Percentiles rank a stretch among this genome's conserved stretches.
Conservation (phyloP, 192 early-diverging fungal genomes). For the Podila clonocystis region DNA sequence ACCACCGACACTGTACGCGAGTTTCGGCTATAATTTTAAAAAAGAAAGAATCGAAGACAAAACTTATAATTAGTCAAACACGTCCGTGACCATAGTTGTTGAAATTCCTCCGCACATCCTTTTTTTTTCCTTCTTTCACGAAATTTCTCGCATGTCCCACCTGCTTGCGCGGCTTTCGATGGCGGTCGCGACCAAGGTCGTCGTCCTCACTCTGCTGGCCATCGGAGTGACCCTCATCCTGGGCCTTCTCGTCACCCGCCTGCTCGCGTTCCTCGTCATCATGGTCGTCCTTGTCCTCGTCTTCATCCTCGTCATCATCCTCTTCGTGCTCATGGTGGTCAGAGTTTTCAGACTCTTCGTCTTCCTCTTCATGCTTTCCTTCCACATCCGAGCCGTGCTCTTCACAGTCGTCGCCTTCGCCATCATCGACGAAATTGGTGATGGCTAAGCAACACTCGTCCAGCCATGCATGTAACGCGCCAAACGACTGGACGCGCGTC, state of each 20-base stretch:
- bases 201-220: slow-evolving; percentile 12
- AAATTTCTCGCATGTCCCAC: slow-evolving; percentile 6
- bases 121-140: too few species aligned
- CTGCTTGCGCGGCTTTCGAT: slow-evolving; percentile 28
- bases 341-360: slow-evolving; percentile 20
- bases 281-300: slow-evolving; percentile 21
- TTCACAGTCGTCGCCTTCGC: slow-evolving; percentile 17
- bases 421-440: slow-evolving; percentile 32
- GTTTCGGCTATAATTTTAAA: background rate
- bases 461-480: slow-evolving; percentile 37
- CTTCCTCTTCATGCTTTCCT: slow-evolving; percentile 2
- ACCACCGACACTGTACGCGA: background rate
- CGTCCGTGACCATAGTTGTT: too few species aligned
- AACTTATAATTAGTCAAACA: background rate
- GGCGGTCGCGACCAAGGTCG: slow-evolving; percentile 9
- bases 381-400: slow-evolving; percentile 10
- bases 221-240: slow-evolving; percentile 9
- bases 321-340: slow-evolving; percentile 34
- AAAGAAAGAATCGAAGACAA: background rate
- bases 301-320: slow-evolving; percentile 25
- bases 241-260: slow-evolving; percentile 28
- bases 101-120: background rate
- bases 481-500: slow-evolving; percentile 26
- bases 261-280: slow-evolving; percentile 39
- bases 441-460: slow-evolving; percentile 16